These are phyloP conservation scores for Ophiostoma sp. DNA, from an alignment of 2,329 filamentous ascomycete genomes.

Conservation along the genomic window DNA sequence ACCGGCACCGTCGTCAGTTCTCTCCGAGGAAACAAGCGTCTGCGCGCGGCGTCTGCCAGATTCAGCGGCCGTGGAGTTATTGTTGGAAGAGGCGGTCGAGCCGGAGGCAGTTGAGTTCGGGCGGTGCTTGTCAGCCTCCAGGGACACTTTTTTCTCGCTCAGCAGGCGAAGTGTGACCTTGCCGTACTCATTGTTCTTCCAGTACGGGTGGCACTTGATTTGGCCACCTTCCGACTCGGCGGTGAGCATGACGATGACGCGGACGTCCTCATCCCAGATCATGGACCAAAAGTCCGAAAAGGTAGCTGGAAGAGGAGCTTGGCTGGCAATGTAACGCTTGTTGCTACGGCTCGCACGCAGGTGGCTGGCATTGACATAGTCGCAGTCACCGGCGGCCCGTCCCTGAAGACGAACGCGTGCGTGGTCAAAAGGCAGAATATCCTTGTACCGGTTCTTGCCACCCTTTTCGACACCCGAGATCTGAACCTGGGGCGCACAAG, in stretches of 20 bases:
- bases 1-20: conserved; percentile 12
- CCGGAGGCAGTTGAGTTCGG: conserved; percentile 40
- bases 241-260: conserved; percentile 94
- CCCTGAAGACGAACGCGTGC: conserved; percentile 77
- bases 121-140: conserved; percentile 65
- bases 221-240: conserved; percentile 92
- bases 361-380: conserved; percentile 95
- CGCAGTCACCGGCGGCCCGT: conserved; percentile 68
- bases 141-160: conserved; percentile 77
- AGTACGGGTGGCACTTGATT: conserved; percentile 93
- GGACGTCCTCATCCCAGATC: conserved; percentile 93
- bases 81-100: not conserved
- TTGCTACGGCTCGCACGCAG: conserved; percentile 77
- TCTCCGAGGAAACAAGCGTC: conserved; percentile 46
- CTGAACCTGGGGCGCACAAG: conserved; percentile 52
- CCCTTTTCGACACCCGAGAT: conserved; percentile 94
- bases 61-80: not conserved
- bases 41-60: conserved; percentile 20
- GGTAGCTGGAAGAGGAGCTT: conserved; percentile 88
- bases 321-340: conserved; percentile 93
- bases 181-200: conserved; percentile 78
- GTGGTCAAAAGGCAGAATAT: conserved; percentile 95
- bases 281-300: conserved; percentile 92
- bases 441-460: conserved; percentile 94
- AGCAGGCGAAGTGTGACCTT: conserved; percentile 71